These are phyloP conservation scores for Volvox reticuliferus DNA, from an alignment of 139 green algal genomes.

Conservation along the genomic window DNA sequence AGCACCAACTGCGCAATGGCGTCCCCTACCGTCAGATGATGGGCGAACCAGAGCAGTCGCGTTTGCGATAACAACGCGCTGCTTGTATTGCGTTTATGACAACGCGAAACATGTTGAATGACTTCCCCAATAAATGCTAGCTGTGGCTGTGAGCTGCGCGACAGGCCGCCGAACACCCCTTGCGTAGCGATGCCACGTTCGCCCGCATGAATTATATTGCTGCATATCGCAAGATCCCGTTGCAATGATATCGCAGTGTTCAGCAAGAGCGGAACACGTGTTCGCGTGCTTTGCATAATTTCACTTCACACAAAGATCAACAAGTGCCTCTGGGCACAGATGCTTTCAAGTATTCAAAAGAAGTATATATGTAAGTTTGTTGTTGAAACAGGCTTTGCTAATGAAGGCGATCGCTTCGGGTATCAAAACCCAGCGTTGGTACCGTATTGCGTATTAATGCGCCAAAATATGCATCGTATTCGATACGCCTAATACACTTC, in stretches of 20 bases:
- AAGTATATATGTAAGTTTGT: too few relatives aligned
- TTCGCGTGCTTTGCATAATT: not conserved
- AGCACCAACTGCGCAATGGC: not conserved
- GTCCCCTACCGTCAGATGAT: constrained; percentile 9
- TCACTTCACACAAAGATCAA: constrained; percentile 2
- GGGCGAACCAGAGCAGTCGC: not conserved
- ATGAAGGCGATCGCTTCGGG: too few relatives aligned
- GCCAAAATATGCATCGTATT: too few relatives aligned
- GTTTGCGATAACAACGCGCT: not conserved
- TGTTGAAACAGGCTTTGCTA: too few relatives aligned
- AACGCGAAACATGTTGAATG: not conserved
- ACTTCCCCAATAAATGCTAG: not conserved
- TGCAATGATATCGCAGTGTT: constrained; percentile 5
- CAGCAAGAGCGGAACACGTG: not conserved
- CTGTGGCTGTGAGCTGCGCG: not conserved
- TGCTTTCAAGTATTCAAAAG: too few relatives aligned
- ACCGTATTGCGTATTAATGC: too few relatives aligned
- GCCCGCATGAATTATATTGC: not conserved
- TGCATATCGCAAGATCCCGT: not conserved
- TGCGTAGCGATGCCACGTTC: not conserved
- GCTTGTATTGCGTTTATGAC: not conserved
- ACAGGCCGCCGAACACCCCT: not conserved
- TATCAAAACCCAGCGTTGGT: too few relatives aligned
- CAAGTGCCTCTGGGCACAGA: not conserved
- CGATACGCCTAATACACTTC: too few relatives aligned